Conservation (phyloP, 768 basidiomycete genomes). For the Psilocybe azurescens region DNA sequence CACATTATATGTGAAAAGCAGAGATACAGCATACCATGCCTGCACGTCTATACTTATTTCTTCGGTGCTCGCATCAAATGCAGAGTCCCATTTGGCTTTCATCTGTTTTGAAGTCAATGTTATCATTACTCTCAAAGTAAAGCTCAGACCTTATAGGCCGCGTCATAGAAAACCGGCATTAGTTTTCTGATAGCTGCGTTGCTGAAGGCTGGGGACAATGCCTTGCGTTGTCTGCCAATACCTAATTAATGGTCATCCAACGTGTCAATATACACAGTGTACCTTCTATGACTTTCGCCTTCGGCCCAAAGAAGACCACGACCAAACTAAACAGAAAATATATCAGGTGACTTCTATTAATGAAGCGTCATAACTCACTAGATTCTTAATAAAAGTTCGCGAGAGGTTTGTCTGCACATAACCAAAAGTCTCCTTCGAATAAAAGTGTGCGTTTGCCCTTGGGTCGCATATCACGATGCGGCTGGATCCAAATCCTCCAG, state of each 20-base stretch:
- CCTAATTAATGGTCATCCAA: background rate
- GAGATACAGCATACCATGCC: conserved; percentile 38
- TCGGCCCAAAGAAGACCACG: no score
- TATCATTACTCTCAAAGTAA: no score
- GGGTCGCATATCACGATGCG: conserved; percentile 48
- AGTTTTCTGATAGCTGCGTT: conserved; percentile 53
- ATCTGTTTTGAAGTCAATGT: conserved; percentile 35
- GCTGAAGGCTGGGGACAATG: conserved; percentile 57
- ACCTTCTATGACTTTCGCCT: conserved; percentile 52
- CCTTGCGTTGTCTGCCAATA: conserved; percentile 47
- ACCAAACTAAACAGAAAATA: conserved; percentile 34
- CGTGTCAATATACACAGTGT: background rate
- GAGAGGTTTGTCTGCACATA: conserved; percentile 47
- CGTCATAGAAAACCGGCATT: conserved; percentile 54
- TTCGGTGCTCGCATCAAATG: conserved; percentile 29
- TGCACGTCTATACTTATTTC: conserved; percentile 51
- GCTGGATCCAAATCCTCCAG: conserved; percentile 38
- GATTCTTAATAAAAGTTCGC: conserved; percentile 39
- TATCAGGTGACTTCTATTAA: background rate
- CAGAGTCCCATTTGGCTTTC: conserved; percentile 34
- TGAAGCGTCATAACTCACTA: conserved; percentile 34
- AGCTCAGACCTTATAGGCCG: conserved; percentile 60
- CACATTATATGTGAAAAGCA: background rate
- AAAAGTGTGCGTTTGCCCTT: conserved; percentile 57
- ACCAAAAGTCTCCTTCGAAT: conserved; percentile 50